A percentile compares a stretch with the other conserved stretches of the same genome.
Evolutionary conservation across 495 filamentous ascomycete genomes (phyloP).

Genomic region (Alectoria sarmentosa): DNA sequence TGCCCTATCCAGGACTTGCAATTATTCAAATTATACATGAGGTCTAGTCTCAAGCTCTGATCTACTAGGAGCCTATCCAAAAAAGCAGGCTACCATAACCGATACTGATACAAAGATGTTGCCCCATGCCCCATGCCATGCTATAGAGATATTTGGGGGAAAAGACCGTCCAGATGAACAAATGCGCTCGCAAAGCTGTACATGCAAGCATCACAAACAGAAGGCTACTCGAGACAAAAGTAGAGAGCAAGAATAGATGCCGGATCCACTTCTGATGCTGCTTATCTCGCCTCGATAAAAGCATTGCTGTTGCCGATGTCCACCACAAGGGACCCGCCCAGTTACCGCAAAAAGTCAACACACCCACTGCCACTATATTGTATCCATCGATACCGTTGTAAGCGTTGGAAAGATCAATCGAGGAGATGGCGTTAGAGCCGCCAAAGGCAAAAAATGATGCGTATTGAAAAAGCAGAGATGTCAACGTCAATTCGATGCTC

Average conservation of each 20-base stretch:
- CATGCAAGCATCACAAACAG: slow-evolving; percentile 83
- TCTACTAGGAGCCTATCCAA: slow-evolving; percentile 37
- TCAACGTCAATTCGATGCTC: slow-evolving; percentile 51
- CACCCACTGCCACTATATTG: slow-evolving; percentile 58
- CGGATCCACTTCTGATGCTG: slow-evolving; percentile 20
- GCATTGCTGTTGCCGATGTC: slow-evolving; percentile 51
- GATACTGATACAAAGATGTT: slow-evolving; percentile 67
- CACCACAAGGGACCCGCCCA: slow-evolving; percentile 93
- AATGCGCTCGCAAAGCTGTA: slow-evolving; percentile 71
- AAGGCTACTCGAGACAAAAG: slow-evolving; percentile 53
- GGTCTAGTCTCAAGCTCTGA: slow-evolving; percentile 18
- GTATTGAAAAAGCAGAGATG: slow-evolving; percentile 62
- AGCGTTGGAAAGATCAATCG: slow-evolving; percentile 72
- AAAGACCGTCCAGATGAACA: slow-evolving; percentile 99
- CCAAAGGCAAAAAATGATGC: slow-evolving; percentile 85
- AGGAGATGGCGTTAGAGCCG: slow-evolving; percentile 87
- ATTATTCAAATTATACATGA: background rate
- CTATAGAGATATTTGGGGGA: slow-evolving; percentile 92
- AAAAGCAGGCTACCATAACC: slow-evolving; percentile 49
- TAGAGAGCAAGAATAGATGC: slow-evolving; percentile 56
- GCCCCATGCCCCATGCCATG: slow-evolving; percentile 77
- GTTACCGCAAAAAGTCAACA: slow-evolving; percentile 79
- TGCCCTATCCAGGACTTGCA: background rate
- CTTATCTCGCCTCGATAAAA: slow-evolving; percentile 37
- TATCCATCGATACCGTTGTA: slow-evolving; percentile 77